These are phyloP conservation scores for Clonostachys chloroleuca DNA, from an alignment of 2,329 filamentous ascomycete genomes.

Conservation along the genomic window DNA sequence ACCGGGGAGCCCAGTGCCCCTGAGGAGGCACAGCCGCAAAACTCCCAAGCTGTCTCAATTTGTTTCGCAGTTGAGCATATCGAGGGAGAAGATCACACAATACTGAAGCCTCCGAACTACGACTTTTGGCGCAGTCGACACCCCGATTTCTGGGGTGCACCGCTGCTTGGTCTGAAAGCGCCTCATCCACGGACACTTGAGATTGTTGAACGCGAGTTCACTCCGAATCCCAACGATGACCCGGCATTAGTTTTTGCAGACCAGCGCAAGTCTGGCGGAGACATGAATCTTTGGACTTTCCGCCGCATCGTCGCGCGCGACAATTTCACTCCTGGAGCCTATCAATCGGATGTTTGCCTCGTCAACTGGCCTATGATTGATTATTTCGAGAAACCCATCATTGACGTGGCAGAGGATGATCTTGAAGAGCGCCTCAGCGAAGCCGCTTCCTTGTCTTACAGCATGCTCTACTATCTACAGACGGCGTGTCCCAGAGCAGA, in stretches of 20 bases:
- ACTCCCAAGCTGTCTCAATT: conserved; percentile 18
- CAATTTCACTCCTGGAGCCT: conserved; percentile 13
- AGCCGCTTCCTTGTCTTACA: conserved; percentile 14
- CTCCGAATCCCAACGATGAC: conserved; percentile 15
- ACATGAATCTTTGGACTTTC: conserved; percentile 20
- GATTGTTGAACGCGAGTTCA: conserved; percentile 17
- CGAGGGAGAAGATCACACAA: conserved; percentile 14
- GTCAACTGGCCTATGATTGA: conserved; percentile 22
- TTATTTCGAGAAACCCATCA: conserved; percentile 19
- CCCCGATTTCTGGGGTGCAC: conserved; percentile 17
- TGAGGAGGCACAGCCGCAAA: conserved; percentile 13
- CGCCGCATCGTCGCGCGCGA: conserved; percentile 13
- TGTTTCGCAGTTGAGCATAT: conserved; percentile 19
- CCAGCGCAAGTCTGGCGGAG: conserved; percentile 14
- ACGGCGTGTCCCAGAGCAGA: conserved; percentile 16
- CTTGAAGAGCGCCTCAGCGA: conserved; percentile 7
- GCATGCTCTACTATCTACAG: conserved; percentile 18
- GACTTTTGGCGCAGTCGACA: conserved; percentile 14
- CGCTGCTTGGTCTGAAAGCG: conserved; percentile 12
- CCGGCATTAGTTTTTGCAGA: conserved; percentile 12
- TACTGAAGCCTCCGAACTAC: conserved; percentile 11
- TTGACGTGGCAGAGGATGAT: conserved; percentile 12
- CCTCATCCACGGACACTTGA: conserved; percentile 16
- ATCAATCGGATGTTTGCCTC: conserved; percentile 15
- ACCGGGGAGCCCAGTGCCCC: conserved; percentile 17